These are phyloP conservation scores for Tetradesmus lagerheimii DNA, from an alignment of 139 green algal species.

Conservation along the genomic window DNA sequence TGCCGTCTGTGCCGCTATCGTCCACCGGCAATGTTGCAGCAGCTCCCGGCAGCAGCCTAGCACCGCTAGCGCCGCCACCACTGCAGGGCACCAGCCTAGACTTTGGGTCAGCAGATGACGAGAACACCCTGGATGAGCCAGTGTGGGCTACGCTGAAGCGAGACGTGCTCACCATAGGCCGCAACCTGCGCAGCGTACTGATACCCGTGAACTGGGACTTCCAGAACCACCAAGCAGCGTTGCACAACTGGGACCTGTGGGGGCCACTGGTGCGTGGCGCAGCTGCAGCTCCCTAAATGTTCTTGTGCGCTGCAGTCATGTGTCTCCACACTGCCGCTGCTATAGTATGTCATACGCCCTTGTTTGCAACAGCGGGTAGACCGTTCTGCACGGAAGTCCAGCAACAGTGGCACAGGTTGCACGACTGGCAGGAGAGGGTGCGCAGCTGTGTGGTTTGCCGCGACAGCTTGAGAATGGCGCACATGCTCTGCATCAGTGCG, in stretches of 20 bases:
- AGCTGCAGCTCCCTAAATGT: not conserved
- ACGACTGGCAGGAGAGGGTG: too few relatives aligned
- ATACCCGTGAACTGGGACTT: conserved; percentile 86
- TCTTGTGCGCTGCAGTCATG: not conserved
- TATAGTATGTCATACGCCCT: too few relatives aligned
- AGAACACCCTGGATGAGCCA: conserved; percentile 95
- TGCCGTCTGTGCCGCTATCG: conserved; percentile 36
- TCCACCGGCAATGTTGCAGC: not conserved
- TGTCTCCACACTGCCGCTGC: not conserved
- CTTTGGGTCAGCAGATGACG: conserved; percentile 19
- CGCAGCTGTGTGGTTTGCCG: too few relatives aligned
- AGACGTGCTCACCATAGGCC: conserved; percentile 90
- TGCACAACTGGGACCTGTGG: conserved; percentile 99
- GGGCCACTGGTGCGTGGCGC: conserved; percentile 89
- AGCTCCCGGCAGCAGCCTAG: not conserved
- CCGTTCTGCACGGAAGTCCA: too few relatives aligned
- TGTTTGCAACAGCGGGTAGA: too few relatives aligned
- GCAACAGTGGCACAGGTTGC: not conserved
- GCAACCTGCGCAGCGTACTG: conserved; percentile 88
- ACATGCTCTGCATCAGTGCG: too few relatives aligned
- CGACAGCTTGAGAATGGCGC: too few relatives aligned
- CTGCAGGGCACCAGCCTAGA: conserved; percentile 5
- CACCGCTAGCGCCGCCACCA: not conserved
- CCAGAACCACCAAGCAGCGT: conserved; percentile 73
- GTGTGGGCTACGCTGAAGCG: conserved; percentile 90